Conservation (phyloP, 108 stramenopile species). For the Pinguiococcus pyrenoidosus region DNA sequence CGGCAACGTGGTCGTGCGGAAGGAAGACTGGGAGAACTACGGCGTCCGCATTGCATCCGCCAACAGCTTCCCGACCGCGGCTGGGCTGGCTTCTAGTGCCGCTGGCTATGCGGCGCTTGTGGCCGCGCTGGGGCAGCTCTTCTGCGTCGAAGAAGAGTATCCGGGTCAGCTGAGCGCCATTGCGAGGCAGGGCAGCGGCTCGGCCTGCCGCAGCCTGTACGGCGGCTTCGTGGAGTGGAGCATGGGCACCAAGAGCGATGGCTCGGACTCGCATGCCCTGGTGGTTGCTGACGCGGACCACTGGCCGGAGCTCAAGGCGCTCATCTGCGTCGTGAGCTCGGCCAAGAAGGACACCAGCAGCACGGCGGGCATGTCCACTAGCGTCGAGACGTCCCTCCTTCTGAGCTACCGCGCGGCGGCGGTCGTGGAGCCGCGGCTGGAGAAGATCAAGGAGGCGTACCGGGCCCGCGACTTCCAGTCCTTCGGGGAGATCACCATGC, state of each 20-base stretch:
- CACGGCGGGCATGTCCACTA: constrained; percentile 82
- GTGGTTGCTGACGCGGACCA: constrained; percentile 73
- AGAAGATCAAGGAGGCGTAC: constrained; percentile 68
- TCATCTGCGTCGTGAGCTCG: constrained; percentile 80
- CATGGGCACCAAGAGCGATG: constrained; percentile 53
- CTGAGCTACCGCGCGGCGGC: constrained; percentile 58
- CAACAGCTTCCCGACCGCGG: constrained; percentile 96
- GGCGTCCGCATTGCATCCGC: constrained; percentile 63
- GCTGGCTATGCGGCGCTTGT: constrained; percentile 73
- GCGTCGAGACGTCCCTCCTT: constrained; percentile 65
- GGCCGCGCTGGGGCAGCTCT: constrained; percentile 58
- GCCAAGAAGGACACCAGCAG: constrained; percentile 87
- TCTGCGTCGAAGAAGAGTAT: constrained; percentile 54
- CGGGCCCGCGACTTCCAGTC: constrained; percentile 65
- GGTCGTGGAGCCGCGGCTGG: constrained; percentile 64
- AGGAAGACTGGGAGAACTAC: constrained; percentile 39
- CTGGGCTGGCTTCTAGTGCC: constrained; percentile 83
- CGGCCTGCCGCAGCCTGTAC: constrained; percentile 79
- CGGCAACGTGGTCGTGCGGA: constrained; percentile 44
- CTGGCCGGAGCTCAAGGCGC: constrained; percentile 87
- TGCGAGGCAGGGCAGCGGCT: constrained; percentile 83
- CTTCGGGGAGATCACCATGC: constrained; percentile 87
- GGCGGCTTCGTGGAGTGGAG: constrained; percentile 97
- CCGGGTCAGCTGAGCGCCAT: constrained; percentile 70
- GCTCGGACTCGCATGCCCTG: constrained; percentile 71